phyloP scores from a whole-genome alignment of 2,329 filamentous ascomycete species.

The Fusarium transvaalense region DNA sequence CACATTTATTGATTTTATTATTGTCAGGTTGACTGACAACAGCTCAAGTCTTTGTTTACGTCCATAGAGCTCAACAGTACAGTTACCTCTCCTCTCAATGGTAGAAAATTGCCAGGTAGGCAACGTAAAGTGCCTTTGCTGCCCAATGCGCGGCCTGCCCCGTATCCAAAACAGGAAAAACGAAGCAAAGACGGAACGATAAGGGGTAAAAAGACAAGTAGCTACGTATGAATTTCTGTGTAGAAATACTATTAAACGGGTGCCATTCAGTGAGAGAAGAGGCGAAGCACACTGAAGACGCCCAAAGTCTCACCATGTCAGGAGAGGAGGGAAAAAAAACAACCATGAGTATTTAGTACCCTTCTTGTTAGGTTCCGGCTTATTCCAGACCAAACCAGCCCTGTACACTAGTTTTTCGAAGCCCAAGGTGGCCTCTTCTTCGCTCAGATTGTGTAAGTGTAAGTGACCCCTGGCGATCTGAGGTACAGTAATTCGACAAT shows the following conservation, averaged over 20 bases:
- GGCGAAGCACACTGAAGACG: conserved; percentile 37
- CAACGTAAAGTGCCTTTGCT: conserved; percentile 46
- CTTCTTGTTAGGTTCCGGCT: conserved; percentile 35
- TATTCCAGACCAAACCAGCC: conserved; percentile 25
- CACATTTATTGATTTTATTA: conserved; percentile 15
- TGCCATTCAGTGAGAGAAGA: conserved; percentile 32
- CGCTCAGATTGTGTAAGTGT: conserved; percentile 24
- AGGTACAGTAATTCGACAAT: conserved; percentile 18
- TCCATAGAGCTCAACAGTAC: conserved; percentile 3
- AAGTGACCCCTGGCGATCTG: conserved; percentile 23
- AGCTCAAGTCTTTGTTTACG: conserved; percentile 35
- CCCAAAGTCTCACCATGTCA: conserved; percentile 47
- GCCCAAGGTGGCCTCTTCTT: conserved; percentile 9
- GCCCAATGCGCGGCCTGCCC: conserved; percentile 47
- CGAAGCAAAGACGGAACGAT: conserved; percentile 33
- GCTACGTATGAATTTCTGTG: conserved; percentile 4
- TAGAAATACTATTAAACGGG: conserved; percentile 18
- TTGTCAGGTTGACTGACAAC: conserved; percentile 1
- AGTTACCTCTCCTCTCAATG: not conserved
- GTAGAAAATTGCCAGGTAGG: conserved; percentile 40
- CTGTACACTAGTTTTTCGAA: conserved; percentile 1
- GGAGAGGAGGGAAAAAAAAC: conserved; percentile 33
- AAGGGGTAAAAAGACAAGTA: conserved; percentile 33
- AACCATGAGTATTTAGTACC: conserved; percentile 5
- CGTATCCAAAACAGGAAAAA: conserved; percentile 36